phyloP scores from a whole-genome alignment of 2,329 filamentous ascomycete species.

The Helicocarpus griseus region DNA sequence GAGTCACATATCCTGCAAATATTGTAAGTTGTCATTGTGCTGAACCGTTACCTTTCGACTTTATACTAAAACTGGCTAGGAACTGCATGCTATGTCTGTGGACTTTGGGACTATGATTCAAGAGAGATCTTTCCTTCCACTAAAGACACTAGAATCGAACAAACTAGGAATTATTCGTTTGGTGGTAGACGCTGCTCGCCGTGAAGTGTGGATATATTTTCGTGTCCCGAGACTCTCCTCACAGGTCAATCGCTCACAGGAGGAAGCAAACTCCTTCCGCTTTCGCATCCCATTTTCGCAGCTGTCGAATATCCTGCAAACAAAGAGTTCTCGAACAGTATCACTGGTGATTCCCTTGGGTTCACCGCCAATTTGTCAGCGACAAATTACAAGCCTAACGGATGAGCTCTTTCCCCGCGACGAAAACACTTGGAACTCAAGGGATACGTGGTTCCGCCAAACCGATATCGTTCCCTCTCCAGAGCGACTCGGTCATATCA shows the following conservation, averaged over 20 bases:
- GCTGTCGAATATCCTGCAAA: slow-evolving; percentile 30
- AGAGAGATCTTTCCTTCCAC: slow-evolving; percentile 48
- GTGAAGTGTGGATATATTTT: slow-evolving; percentile 39
- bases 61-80: slow-evolving; percentile 20
- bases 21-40: slow-evolving; percentile 21
- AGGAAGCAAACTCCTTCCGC: slow-evolving; percentile 21
- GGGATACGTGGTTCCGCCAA: slow-evolving; percentile 53
- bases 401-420: slow-evolving; percentile 30
- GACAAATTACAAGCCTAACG: slow-evolving; percentile 24
- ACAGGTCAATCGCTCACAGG: slow-evolving; percentile 6
- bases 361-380: slow-evolving; percentile 38
- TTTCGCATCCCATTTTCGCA: slow-evolving; percentile 39
- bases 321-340: slow-evolving; percentile 12
- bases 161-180: slow-evolving; percentile 21
- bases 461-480: slow-evolving; percentile 49
- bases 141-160: slow-evolving; percentile 38
- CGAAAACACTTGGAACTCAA: slow-evolving; percentile 43
- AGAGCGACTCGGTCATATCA: slow-evolving; percentile 22
- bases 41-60: background rate
- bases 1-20: slow-evolving; percentile 24
- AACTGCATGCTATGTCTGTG: slow-evolving; percentile 38
- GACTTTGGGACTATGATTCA: slow-evolving; percentile 54
- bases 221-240: slow-evolving; percentile 20
- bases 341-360: slow-evolving; percentile 32
- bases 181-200: slow-evolving; percentile 34